Evolutionary conservation across 169 alveolate genomes (phyloP).

Genomic region (Plasmodium vivax): DNA sequence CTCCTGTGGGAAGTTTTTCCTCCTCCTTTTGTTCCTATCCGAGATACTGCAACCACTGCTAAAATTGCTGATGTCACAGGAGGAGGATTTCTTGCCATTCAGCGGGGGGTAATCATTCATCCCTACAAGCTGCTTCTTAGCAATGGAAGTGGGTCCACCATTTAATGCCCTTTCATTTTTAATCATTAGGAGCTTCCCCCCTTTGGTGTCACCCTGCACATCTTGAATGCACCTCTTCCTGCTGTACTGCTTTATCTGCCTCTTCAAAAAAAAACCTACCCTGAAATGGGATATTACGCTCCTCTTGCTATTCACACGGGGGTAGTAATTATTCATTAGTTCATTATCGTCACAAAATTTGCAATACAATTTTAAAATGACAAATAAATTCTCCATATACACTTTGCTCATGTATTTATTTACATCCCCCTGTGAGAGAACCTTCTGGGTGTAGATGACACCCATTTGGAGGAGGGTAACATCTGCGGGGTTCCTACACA

Average conservation of each 20-base stretch:
- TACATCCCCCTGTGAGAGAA: background rate
- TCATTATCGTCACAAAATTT: slow-evolving; percentile 33
- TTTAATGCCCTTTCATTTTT: background rate
- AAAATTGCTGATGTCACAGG: background rate
- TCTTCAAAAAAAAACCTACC: slow-evolving; percentile 46
- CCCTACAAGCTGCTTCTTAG: background rate
- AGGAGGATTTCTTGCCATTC: background rate
- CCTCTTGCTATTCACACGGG: slow-evolving; percentile 6
- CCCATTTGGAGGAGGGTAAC: background rate
- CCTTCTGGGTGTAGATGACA: background rate
- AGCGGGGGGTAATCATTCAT: background rate
- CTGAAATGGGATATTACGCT: background rate
- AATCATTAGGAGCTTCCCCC: background rate
- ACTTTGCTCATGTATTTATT: slow-evolving; percentile 18
- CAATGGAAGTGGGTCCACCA: background rate
- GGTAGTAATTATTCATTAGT: slow-evolving; percentile 8
- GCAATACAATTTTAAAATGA: slow-evolving; percentile 21
- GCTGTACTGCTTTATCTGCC: slow-evolving; percentile 4
- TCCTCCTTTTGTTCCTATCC: background rate
- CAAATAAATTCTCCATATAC: slow-evolving; percentile 32
- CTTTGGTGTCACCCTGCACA: background rate
- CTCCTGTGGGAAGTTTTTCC: background rate
- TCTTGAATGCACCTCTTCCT: background rate
- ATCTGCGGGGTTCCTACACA: slow-evolving; percentile 7
- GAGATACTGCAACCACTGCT: background rate